A percentile compares a stretch with the other conserved stretches of the same genome.
Conservation (phyloP, 1,284 basidiomycete genomes). For the Ustilago nuda region DNA sequence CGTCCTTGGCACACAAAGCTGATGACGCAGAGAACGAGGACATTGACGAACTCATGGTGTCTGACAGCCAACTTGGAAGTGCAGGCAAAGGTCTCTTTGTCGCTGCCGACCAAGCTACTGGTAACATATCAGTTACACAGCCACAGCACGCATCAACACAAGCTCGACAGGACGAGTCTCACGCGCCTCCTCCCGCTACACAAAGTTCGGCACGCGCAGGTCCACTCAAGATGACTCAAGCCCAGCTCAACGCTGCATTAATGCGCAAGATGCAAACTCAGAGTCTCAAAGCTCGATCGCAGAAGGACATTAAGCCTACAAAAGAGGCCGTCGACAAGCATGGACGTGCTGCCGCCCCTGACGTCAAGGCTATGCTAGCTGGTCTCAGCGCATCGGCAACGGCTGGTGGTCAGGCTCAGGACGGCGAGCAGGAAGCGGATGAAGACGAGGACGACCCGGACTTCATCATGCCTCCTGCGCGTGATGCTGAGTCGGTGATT, state of each 20-base stretch:
- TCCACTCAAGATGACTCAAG: slow-evolving; percentile 48
- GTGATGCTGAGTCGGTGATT: slow-evolving; percentile 39
- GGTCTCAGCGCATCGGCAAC: slow-evolving; percentile 13
- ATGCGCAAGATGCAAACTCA: slow-evolving; percentile 54
- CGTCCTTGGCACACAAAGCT: background rate
- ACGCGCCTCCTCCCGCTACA: background rate
- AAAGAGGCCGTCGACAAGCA: slow-evolving; percentile 14
- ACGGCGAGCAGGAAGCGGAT: slow-evolving; percentile 15
- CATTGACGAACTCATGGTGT: slow-evolving; percentile 30
- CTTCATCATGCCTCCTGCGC: slow-evolving; percentile 38
- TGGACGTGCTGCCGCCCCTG: slow-evolving; percentile 23
- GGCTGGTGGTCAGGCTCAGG: slow-evolving; percentile 10
- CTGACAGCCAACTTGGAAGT: slow-evolving; percentile 44
- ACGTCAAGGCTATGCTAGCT: slow-evolving; percentile 40
- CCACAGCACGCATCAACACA: slow-evolving; percentile 19
- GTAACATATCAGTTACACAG: slow-evolving; percentile 30
- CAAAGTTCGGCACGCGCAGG: slow-evolving; percentile 17
- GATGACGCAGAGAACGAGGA: slow-evolving; percentile 7
- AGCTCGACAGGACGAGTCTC: slow-evolving; percentile 4
- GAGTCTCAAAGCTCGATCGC: slow-evolving; percentile 38
- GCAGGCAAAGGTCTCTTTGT: slow-evolving; percentile 51
- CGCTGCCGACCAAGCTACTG: slow-evolving; percentile 45
- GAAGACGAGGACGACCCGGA: slow-evolving; percentile 48
- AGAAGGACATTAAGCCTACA: slow-evolving; percentile 22
- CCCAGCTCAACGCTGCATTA: slow-evolving; percentile 56